Evolutionary conservation across 345 rosid species (phyloP), one percentile per base, ranked within the genome.

Genomic region (Triadica sebifera): DNA sequence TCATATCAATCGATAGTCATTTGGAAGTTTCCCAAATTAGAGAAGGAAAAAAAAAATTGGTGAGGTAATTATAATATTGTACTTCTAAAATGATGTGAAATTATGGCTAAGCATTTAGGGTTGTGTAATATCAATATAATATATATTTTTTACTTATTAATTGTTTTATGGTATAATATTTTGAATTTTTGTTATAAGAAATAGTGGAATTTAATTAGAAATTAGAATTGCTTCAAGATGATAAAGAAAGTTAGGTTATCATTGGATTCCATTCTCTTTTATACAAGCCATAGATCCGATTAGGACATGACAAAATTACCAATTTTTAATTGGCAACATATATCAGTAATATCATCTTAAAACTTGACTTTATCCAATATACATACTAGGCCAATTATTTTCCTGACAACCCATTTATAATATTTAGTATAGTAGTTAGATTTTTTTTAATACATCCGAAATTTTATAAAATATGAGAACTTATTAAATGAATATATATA

Each of bases 191-290:
- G n/a, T n/a, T n/a, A n/a, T n/a, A n/a, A n/a, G n/a, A n/a, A n/a
- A n/a, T n/a, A n/a, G n/a, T n/a, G n/a, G n/a, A n/a, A n/a, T n/a
- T n/a, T n/a, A n/a, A n/a, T n/a, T n/a, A n/a, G n/a, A n/a, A n/a
- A n/a, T n/a, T n/a, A n/a, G n/a, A n/a, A n/a, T n/a, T n/a, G n/a
- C n/a, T n/a, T n/a, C n/a, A n/a, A n/a, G n/a, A n/a, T n/a, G n/a
- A 60, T 60, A 29, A 15, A 29, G 41, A 60, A 3, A 11, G 65
- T 29, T 10, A 29, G 13, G 41, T 60, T 57, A 7, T 12, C 65
- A 25, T 60, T 11, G 65, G 65, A 60, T 60, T 60, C 65, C 65
- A 29, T 60, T 60, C 65, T 25, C n/a, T 60, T 29, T 34, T 60
- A 12, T 12, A 56, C 29, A 20, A 56, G 8, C 24, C 24, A 56